phyloP scores from a whole-genome alignment of 2,329 filamentous ascomycete species.

The Scedosporium minutisporum region DNA sequence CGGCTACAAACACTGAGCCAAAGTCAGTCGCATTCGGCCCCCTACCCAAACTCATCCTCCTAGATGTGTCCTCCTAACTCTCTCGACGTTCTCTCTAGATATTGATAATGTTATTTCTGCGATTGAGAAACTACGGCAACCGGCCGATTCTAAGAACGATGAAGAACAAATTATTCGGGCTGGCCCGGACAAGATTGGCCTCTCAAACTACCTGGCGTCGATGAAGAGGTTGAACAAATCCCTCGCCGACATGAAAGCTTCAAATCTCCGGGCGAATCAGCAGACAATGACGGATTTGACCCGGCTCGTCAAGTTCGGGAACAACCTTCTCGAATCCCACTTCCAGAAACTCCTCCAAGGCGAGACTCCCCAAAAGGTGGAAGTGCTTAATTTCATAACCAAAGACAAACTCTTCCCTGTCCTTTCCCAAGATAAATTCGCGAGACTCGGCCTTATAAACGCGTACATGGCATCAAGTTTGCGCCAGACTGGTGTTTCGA shows the following conservation, averaged over 20 bases:
- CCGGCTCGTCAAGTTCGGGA: conserved; percentile 67
- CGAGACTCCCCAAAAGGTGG: conserved; percentile 70
- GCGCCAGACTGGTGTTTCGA: conserved; percentile 26
- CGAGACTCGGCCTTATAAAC: conserved; percentile 70
- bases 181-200: conserved; percentile 73
- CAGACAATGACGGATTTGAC: conserved; percentile 75
- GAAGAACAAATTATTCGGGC: conserved; percentile 87
- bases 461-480: conserved; percentile 59
- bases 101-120: conserved; percentile 78
- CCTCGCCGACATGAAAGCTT: conserved; percentile 72
- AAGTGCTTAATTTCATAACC: conserved; percentile 86
- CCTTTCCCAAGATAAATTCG: conserved; percentile 65
- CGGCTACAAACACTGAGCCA: conserved; percentile 76
- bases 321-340: conserved; percentile 71
- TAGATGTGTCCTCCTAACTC: not conserved
- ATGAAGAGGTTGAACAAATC: conserved; percentile 82
- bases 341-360: conserved; percentile 67
- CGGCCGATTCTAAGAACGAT: conserved; percentile 82
- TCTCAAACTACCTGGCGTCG: conserved; percentile 78
- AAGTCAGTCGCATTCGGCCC: conserved; percentile 40
- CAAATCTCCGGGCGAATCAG: conserved; percentile 89
- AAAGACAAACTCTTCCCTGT: conserved; percentile 80
- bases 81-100: conserved; percentile 37
- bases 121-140: conserved; percentile 80
- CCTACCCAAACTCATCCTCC: not conserved